phyloP scores from a whole-genome alignment of 2,329 filamentous ascomycete genomes.

The Cladorrhinum sp. region DNA sequence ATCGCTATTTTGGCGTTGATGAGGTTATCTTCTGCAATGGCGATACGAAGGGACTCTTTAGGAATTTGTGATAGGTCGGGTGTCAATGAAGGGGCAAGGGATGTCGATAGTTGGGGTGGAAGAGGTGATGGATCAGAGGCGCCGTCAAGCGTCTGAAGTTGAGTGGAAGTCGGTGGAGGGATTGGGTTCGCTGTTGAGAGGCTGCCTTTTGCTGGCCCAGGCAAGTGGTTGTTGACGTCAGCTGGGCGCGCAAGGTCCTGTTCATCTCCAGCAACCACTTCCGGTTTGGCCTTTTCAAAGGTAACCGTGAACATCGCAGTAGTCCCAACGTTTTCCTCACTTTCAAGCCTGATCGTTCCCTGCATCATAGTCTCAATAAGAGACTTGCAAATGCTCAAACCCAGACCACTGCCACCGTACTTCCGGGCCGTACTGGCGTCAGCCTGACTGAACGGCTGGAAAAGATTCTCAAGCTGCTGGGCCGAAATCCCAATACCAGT shows the following conservation, averaged over 20 bases:
- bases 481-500: slow-evolving; percentile 88
- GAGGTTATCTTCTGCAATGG: slow-evolving; percentile 91
- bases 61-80: slow-evolving; percentile 70
- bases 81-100: slow-evolving; percentile 30
- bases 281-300: slow-evolving; percentile 74
- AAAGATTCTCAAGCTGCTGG: slow-evolving; percentile 78
- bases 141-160: neutral
- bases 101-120: slow-evolving; percentile 5
- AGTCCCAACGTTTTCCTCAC: slow-evolving; percentile 67
- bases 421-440: slow-evolving; percentile 86
- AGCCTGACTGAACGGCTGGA: slow-evolving; percentile 89
- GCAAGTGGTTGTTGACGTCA: slow-evolving; percentile 15
- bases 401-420: slow-evolving; percentile 88
- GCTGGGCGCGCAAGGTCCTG: slow-evolving; percentile 31
- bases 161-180: neutral
- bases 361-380: slow-evolving; percentile 91
- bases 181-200: neutral
- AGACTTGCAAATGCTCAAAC: slow-evolving; percentile 90
- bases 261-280: slow-evolving; percentile 56
- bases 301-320: slow-evolving; percentile 76
- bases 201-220: neutral
- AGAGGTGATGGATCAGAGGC: neutral
- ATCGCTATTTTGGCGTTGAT: slow-evolving; percentile 95
- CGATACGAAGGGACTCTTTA: slow-evolving; percentile 76
- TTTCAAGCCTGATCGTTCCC: slow-evolving; percentile 79